These are phyloP conservation scores for Tuber indicum DNA, from an alignment of 495 filamentous ascomycete genomes.

Conservation along the genomic window DNA sequence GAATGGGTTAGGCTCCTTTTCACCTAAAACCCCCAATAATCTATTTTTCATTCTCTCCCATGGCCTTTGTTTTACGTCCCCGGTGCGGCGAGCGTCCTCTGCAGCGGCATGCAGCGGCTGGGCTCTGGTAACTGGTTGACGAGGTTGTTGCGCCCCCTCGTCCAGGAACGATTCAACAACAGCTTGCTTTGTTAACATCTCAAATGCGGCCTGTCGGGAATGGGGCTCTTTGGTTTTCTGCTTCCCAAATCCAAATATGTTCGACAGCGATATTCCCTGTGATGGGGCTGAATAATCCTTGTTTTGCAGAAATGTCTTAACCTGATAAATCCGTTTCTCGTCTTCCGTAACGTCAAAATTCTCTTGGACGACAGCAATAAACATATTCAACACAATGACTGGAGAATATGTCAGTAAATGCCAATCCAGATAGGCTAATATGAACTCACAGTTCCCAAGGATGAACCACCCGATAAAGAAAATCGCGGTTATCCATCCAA, in stretches of 20 bases:
- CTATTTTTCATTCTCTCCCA: conserved; percentile 29
- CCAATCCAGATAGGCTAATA: not conserved
- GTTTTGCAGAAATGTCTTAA: conserved; percentile 85
- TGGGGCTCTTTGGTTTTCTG: conserved; percentile 62
- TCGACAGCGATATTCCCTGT: conserved; percentile 67
- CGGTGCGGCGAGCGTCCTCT: not conserved
- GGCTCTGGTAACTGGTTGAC: conserved; percentile 10
- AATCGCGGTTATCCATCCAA: conserved; percentile 87
- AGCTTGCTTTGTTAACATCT: conserved; percentile 92
- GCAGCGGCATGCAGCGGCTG: not conserved
- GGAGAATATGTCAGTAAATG: not conserved
- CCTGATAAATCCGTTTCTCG: conserved; percentile 92
- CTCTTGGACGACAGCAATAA: conserved; percentile 99
- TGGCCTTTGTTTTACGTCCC: conserved; percentile 20
- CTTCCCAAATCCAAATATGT: conserved; percentile 75
- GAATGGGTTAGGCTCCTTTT: conserved; percentile 82
- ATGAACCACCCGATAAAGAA: conserved; percentile 97
- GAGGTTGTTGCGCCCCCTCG: conserved; percentile 48
- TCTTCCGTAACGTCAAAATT: conserved; percentile 99
- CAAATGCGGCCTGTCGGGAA: conserved; percentile 52
- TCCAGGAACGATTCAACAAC: conserved; percentile 92
- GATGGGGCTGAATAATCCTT: conserved; percentile 68
- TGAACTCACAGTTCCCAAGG: conserved; percentile 60
- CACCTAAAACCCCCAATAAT: conserved; percentile 21
- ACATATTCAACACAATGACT: conserved; percentile 97